Percentiles rank a stretch among this genome's conserved stretches.
Evolutionary conservation across 192 early-diverging fungal genomes (phyloP).

Genomic region (Podila epigama): DNA sequence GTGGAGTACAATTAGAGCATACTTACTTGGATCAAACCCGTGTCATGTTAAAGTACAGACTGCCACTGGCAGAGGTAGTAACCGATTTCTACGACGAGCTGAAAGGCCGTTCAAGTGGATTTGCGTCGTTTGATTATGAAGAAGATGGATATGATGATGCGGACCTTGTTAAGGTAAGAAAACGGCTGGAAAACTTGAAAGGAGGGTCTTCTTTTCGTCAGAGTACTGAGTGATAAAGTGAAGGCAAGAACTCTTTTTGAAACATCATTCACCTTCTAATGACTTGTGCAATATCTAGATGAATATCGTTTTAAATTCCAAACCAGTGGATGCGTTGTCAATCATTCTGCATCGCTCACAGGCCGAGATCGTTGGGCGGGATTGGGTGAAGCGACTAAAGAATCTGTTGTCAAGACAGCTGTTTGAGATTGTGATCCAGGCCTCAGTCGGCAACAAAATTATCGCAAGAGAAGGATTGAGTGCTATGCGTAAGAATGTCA

Average conservation of each 20-base stretch:
- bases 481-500: constrained; percentile 94
- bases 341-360: constrained; percentile 83
- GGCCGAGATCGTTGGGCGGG: constrained; percentile 75
- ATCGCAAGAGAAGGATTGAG: constrained; percentile 86
- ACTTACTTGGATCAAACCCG: constrained; percentile 86
- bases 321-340: constrained; percentile 92
- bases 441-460: constrained; percentile 81
- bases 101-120: constrained; percentile 91
- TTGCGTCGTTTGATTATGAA: constrained; percentile 96
- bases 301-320: constrained; percentile 89
- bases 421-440: constrained; percentile 96
- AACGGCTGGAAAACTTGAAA: too few relatives aligned
- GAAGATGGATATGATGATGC: constrained; percentile 85
- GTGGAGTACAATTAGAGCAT: constrained; percentile 89
- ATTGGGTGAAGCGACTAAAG: constrained; percentile 85
- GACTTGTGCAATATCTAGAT: too few relatives aligned
- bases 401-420: constrained; percentile 88
- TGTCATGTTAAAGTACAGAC: constrained; percentile 83
- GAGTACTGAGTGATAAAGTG: too few relatives aligned
- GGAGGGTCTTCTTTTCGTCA: too few relatives aligned
- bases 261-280: too few relatives aligned
- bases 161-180: constrained; percentile 82
- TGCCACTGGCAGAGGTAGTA: constrained; percentile 94
- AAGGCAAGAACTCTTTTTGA: too few relatives aligned
- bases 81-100: constrained; percentile 96